Base-by-base conservation (phyloP, 108 stramenopile species). In the Nitzschia palea region DNA sequence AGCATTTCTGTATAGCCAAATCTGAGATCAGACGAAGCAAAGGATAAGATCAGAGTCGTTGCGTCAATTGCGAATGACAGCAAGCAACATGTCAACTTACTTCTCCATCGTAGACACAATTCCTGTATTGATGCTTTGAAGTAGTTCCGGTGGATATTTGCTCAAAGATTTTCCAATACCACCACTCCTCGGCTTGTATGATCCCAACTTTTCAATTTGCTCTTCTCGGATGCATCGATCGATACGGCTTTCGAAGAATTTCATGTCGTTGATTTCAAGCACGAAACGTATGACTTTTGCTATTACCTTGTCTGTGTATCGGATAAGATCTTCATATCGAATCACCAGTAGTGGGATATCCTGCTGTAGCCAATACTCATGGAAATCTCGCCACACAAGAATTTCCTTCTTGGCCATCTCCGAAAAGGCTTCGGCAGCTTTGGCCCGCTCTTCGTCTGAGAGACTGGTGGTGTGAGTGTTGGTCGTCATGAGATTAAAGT, bases 401-500 rank as follows among this genome's bases (percentile, higher is more conserved):
- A 83, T 70, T 70, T 91, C 90, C 70, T 82, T 86, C 70, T 71
- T 44, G 10, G 74, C 86, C 61, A 84, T 80, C 55, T 80, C 84
- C 18, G 81, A 83, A 44, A 77, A 91, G 48, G 74, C 37, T 26
- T 77, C 70, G 4, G 30, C 55, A 30, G 72, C 57, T 30, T 82
- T 78, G 35, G 63, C 55, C 15, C 85, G 79, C 54, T 74, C 50
- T 60, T 85, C 85, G 9, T 82, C 59, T 10, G 80, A 68, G 17
- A 87, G 61, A 42, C 76, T 60, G 3, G 81, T 65, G 6, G 85
- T 88, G 72, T 97, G 96, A 6, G 82, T 86, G 48, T 92, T 92
- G 0, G 94, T 97, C 71, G 95, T 79, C 71, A 88, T 88, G 58
- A 97, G 87, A 78, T 97, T 93, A 70, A 95, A 97, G 78, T 94